These are phyloP conservation scores for Podila horticola DNA, from an alignment of 192 early-diverging fungal genomes.

Conservation along the genomic window DNA sequence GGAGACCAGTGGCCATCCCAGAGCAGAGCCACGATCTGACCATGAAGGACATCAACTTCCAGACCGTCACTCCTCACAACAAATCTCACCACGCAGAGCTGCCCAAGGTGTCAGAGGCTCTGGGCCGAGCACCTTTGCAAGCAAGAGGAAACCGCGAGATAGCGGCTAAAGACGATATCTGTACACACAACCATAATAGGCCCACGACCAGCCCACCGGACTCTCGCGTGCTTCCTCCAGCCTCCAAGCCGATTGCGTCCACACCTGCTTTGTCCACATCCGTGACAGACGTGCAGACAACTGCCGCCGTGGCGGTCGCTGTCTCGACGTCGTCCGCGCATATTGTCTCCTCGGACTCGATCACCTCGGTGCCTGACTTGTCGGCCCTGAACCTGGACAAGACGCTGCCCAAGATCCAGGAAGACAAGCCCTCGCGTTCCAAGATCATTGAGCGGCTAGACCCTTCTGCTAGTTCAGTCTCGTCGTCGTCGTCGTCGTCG, in stretches of 20 bases:
- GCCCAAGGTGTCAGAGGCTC: background rate
- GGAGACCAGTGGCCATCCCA: background rate
- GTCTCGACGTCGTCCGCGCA: conserved; percentile 3
- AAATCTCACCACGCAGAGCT: background rate
- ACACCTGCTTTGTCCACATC: background rate
- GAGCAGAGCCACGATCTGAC: conserved; percentile 40
- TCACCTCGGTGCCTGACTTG: background rate
- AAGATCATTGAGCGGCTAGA: background rate
- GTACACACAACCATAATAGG: too few species aligned
- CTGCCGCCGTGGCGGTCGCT: background rate
- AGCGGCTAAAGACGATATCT: too few species aligned
- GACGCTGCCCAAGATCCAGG: conserved; percentile 43
- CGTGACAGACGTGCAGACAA: background rate
- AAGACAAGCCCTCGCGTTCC: background rate
- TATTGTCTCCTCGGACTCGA: background rate
- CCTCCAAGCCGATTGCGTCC: background rate
- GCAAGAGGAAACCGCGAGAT: too few species aligned
- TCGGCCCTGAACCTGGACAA: conserved; percentile 36
- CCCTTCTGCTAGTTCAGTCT: too few species aligned
- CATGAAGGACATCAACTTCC: conserved; percentile 50
- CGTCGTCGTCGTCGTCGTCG: too few species aligned
- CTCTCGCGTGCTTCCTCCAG: too few species aligned
- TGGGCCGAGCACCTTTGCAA: too few species aligned
- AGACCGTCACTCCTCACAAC: conserved; percentile 15
- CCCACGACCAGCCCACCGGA: too few species aligned